A percentile compares a stretch with the other conserved stretches of the same genome.
phyloP scores from a whole-genome alignment of 352 stramenopile species.

The Pythium guiyangense region DNA sequence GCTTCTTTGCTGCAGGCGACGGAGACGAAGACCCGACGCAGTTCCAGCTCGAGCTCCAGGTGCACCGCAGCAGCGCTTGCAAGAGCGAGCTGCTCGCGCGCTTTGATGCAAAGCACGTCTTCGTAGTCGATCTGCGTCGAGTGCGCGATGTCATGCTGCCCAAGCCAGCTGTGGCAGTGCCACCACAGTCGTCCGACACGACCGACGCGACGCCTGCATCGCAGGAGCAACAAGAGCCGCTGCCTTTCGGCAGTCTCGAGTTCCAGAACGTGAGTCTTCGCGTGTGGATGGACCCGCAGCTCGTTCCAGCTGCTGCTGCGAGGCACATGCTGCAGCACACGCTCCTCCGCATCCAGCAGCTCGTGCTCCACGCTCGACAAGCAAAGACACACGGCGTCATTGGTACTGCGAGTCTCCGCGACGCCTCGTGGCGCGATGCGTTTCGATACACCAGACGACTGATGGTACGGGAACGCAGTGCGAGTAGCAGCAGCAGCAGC shows the following conservation, averaged over 20 bases:
- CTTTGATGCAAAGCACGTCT: constrained; percentile 22
- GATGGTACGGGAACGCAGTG: not conserved
- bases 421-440: constrained; percentile 6
- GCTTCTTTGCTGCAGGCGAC: constrained; percentile 21
- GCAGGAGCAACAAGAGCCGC: constrained; percentile 6
- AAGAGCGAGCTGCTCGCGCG: constrained; percentile 14
- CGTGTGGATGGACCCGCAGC: constrained; percentile 29
- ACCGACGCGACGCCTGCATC: not conserved
- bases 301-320: constrained; percentile 1
- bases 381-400: too few species aligned
- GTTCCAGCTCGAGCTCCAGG: constrained; percentile 21
- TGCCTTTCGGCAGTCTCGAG: constrained; percentile 25
- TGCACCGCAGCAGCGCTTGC: not conserved
- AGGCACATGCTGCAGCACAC: constrained; percentile 10
- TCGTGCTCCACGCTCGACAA: not conserved
- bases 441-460: constrained; percentile 18
- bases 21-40: constrained; percentile 28
- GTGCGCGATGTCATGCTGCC: constrained; percentile 4
- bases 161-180: not conserved
- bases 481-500: not conserved
- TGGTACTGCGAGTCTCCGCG: too few species aligned
- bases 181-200: not conserved
- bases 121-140: constrained; percentile 18
- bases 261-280: constrained; percentile 28
- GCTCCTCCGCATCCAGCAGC: constrained; percentile 11